Base-by-base conservation (phyloP, 208 protist genomes). In the Trypanosoma lewisi region DNA sequence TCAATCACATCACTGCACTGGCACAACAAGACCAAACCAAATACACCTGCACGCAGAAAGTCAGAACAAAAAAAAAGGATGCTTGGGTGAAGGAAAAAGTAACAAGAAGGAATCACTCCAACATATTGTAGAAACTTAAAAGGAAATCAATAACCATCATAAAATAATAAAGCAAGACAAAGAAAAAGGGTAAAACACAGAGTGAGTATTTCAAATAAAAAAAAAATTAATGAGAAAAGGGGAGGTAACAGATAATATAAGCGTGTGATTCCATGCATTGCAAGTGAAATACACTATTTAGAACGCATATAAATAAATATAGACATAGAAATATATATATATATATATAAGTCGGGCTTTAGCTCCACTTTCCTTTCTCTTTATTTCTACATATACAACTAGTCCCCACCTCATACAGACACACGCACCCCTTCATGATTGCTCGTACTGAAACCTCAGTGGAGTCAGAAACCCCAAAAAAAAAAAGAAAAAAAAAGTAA, bases 261-360 rank as follows among this genome's bases (percentile, higher is more conserved):
- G n/a, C 17, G 17, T 56, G 9, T 56, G 25, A 36, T 17, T 41
- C 7, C 14, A 41, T 41, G 14, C 14, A 41, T 16, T 41, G 14
- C 14, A 14, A 45, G 14, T 28, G 25, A 42, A 47, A 65, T n/a
- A n/a, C n/a, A n/a, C n/a, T n/a, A n/a, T n/a, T n/a, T n/a, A n/a
- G n/a, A n/a, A 65, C n/a, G 19, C 28, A 47, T 17, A 65, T 16
- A 55, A 21, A 57, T 9, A 49, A 62, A 17, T 2, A 28, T 33
- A 59, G 3, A 48, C 6, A 59, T 28, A 59, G 6, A 57, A 28
- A 47, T 59, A 30, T 47, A 4, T 30, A 42, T 59, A 33, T 19
- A 33, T 36, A 61, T 36, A 50, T 50, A 61, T 50, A 48, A 9
- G 6, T 53, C 4, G 5, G 7, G 16, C 6, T 53, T 47, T 31